Conservation (phyloP, 169 alveolate species). For the Plasmodium blacklocki region DNA sequence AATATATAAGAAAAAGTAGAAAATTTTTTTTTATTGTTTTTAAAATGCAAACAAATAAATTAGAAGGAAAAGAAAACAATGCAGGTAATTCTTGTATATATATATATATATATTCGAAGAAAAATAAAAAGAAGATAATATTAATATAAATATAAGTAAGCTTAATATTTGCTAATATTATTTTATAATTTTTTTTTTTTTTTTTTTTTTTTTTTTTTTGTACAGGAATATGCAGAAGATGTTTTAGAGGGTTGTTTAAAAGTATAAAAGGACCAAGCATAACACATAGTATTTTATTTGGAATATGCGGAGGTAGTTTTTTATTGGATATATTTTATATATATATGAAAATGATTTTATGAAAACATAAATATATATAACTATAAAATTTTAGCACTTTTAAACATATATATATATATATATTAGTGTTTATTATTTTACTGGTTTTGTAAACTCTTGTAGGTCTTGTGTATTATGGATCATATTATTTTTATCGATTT, state of each 20-base stretch:
- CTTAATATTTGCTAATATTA: no score
- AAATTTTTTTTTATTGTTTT: no score
- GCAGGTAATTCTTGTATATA: no score
- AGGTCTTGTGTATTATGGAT: slow-evolving; percentile 64
- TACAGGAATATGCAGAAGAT: slow-evolving; percentile 47
- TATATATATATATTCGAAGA: no score
- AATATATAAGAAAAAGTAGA: no score
- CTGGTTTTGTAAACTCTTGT: neutral
- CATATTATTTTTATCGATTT: slow-evolving; percentile 51
- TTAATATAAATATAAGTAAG: no score
- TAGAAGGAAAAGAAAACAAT: no score
- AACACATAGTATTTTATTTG: slow-evolving; percentile 71
- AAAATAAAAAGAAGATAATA: no score
- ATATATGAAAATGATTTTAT: no score
- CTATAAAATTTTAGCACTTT: no score
- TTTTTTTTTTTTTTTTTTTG: neutral
- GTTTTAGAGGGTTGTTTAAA: slow-evolving; percentile 8
- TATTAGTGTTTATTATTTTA: neutral
- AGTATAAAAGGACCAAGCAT: slow-evolving; percentile 67
- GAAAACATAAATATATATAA: no score
- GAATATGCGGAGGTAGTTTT: slow-evolving; percentile 66
- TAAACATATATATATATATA: neutral
- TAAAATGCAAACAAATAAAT: no score
- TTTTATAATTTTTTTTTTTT: neutral
- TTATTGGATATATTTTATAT: neutral